phyloP scores from a whole-genome alignment of 2,329 filamentous ascomycete species.

The Leptographium galeiforme region DNA sequence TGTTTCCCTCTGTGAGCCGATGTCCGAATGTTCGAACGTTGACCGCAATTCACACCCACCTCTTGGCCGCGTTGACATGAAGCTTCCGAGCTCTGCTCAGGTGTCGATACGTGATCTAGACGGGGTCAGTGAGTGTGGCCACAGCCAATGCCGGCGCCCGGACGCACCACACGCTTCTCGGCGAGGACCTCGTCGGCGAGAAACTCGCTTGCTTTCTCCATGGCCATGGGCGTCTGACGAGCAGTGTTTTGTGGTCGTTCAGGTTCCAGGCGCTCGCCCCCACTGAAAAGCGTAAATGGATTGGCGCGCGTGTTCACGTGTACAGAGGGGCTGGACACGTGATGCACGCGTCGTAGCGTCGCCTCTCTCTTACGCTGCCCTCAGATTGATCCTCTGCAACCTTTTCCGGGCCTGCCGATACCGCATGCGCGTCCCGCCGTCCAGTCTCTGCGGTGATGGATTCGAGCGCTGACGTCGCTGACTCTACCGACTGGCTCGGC shows the following conservation, averaged over 20 bases:
- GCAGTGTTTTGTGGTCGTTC: background rate
- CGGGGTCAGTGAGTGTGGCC: constrained; percentile 3
- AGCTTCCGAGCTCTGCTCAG: constrained; percentile 73
- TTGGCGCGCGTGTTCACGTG: constrained; percentile 12
- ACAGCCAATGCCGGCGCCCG: too few relatives aligned
- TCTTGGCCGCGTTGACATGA: constrained; percentile 78
- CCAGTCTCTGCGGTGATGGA: constrained; percentile 4
- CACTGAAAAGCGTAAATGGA: background rate
- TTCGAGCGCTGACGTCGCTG: constrained; percentile 37
- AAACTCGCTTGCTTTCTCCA: constrained; percentile 56
- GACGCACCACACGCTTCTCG: constrained; percentile 56
- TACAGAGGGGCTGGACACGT: constrained; percentile 1
- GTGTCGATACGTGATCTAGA: constrained; percentile 71
- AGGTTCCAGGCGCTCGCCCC: background rate
- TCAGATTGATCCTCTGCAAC: too few relatives aligned
- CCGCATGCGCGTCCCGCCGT: too few relatives aligned
- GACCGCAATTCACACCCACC: constrained; percentile 40
- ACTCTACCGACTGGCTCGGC: constrained; percentile 74
- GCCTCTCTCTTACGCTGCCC: background rate
- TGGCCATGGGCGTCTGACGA: constrained; percentile 13
- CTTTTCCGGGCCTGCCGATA: too few relatives aligned
- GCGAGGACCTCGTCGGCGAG: constrained; percentile 64
- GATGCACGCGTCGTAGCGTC: constrained; percentile 1
- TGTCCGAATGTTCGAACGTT: too few relatives aligned
- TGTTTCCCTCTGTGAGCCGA: constrained; percentile 22